Evolutionary conservation across 345 rosid genomes (phyloP), one percentile per base, ranked within the genome.

Genomic region (Lenwebbia sp.): DNA sequence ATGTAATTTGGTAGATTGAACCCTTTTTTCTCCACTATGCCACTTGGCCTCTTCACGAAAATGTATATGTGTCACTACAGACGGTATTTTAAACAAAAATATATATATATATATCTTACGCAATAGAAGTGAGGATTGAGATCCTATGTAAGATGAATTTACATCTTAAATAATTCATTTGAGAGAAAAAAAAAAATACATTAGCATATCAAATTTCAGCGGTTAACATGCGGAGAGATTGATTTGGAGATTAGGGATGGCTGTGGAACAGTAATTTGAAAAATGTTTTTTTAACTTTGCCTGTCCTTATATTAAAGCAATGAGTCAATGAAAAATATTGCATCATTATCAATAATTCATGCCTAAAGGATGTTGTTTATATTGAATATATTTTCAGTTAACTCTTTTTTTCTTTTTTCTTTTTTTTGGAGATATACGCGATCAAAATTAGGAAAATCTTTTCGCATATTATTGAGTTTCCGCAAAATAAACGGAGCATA

Each of bases 401-500:
- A 26, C 33, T 58, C 17, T 44, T 44, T 44, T 26, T 56, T 56
- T n/a, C 23, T 0, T 13, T 58, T 8, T 44, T 44, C 5, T 26
- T 56, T 56, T n/a, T 56, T 0, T 13, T 56, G 0, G 10, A 56
- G n/a, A 25, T 25, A 56, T 56, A 56, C 25, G 23, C 2, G 3
- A 56, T 56, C 28, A 25, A 56, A 56, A 23, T 56, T 5, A 56
- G 28, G 25, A 55, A 56, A 56, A 22, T 56, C 0, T 25, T 55
- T 26, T 4, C 0, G 26, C 65, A 57, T 26, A 14, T 57, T 12
- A 26, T 58, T 58, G 26, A 26, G 26, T 58, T 58, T 58, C 13
- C 30, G 53, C 0, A 0, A 58, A 58, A 58, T n/a, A 58, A 58
- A 58, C 13, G 0, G 6, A n/a, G 0, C 17, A 58, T 12, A 12